Conservation (phyloP, 1,284 basidiomycete genomes). For the Moesziomyces globuligerus region DNA sequence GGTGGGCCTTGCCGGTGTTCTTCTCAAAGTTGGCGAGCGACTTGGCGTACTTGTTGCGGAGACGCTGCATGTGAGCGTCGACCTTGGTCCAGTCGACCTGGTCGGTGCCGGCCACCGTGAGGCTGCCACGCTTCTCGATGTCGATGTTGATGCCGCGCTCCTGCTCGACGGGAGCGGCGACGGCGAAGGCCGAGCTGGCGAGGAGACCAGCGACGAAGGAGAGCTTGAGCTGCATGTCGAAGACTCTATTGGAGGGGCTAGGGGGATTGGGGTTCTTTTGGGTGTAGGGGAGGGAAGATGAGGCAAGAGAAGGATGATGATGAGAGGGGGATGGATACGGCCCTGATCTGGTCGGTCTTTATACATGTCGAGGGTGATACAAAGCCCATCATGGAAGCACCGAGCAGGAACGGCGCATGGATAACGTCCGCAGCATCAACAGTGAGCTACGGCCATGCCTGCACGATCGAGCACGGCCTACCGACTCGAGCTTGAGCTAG, state of each 20-base stretch:
- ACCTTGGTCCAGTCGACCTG: constrained; percentile 57
- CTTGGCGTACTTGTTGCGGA: constrained; percentile 50
- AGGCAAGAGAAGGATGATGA: constrained; percentile 3
- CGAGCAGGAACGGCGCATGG: neutral
- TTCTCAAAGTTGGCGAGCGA: constrained; percentile 49
- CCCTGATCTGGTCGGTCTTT: constrained; percentile 15
- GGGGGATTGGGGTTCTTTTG: neutral
- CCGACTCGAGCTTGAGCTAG: constrained; percentile 2
- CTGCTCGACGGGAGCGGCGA: constrained; percentile 48
- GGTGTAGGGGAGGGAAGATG: neutral
- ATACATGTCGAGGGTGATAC: constrained; percentile 14
- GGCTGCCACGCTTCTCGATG: constrained; percentile 42
- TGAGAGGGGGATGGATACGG: neutral
- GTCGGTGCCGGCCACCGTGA: constrained; percentile 30
- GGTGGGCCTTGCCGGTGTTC: constrained; percentile 59
- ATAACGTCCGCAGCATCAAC: neutral
- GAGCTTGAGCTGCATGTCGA: constrained; percentile 58
- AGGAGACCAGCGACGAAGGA: constrained; percentile 54
- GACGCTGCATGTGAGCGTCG: constrained; percentile 33
- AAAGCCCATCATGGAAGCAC: neutral
- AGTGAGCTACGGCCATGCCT: neutral
- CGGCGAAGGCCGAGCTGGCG: constrained; percentile 35
- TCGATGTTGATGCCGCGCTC: constrained; percentile 45
- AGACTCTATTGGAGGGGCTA: neutral
- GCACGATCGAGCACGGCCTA: neutral